phyloP scores from a whole-genome alignment of 2,329 filamentous ascomycete genomes.

The Hymenoscyphus infarciens region DNA sequence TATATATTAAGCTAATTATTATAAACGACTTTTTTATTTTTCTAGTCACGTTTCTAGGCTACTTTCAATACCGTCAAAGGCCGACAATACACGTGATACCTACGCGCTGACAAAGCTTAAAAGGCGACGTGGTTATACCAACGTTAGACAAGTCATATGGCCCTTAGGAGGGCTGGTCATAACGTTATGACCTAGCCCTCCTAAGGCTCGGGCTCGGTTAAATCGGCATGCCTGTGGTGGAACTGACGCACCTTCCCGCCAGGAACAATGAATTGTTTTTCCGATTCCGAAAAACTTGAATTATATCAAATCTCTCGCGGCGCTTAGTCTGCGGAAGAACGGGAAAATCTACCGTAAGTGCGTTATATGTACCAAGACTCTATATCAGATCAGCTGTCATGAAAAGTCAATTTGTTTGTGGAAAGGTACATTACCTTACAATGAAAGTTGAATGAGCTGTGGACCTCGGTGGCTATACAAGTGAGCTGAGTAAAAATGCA shows the following conservation, averaged over 20 bases:
- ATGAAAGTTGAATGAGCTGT: background rate
- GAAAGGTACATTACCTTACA: background rate
- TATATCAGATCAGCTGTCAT: conserved; percentile 9
- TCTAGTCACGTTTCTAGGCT: too few relatives aligned
- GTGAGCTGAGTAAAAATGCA: background rate
- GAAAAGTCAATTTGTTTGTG: background rate
- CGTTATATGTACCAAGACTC: conserved; percentile 1
- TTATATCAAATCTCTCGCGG: background rate
- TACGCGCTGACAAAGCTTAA: too few relatives aligned
- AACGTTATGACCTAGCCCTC: too few relatives aligned
- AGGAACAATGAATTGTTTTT: conserved; percentile 12
- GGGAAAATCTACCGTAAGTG: conserved; percentile 8
- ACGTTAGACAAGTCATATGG: too few relatives aligned
- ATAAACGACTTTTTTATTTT: too few relatives aligned
- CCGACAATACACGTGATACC: too few relatives aligned
- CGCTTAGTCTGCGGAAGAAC: conserved; percentile 6
- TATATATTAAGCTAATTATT: too few relatives aligned
- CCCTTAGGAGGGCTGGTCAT: too few relatives aligned
- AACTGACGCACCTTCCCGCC: conserved; percentile 8
- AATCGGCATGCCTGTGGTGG: too few relatives aligned
- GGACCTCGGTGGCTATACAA: background rate
- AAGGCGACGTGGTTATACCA: too few relatives aligned
- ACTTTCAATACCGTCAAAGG: too few relatives aligned
- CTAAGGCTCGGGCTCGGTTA: too few relatives aligned
- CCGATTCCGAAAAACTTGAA: conserved; percentile 11